Evolutionary conservation across 1,284 basidiomycete species (phyloP).

Genomic region (Phenoliferia sp.): DNA sequence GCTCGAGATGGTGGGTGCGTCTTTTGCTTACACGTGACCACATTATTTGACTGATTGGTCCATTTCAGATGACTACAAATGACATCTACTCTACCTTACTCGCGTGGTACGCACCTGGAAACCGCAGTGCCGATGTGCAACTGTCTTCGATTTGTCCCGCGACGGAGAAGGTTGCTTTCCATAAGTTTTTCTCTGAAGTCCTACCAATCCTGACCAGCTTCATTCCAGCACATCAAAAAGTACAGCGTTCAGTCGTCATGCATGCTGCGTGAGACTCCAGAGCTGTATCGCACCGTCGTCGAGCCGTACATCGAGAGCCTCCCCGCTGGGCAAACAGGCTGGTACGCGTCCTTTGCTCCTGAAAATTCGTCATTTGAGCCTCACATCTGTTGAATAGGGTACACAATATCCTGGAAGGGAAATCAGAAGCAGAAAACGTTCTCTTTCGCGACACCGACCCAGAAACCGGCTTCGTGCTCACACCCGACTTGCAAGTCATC

Average conservation of each 20-base stretch:
- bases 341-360: conserved; percentile 49
- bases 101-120: conserved; percentile 30
- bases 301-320: conserved; percentile 72
- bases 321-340: conserved; percentile 68
- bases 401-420: conserved; percentile 73
- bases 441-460: conserved; percentile 58
- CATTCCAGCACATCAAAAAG: conserved; percentile 48
- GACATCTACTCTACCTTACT: conserved; percentile 37
- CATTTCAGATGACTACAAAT: conserved; percentile 28
- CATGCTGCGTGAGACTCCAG: conserved; percentile 76
- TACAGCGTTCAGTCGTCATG: conserved; percentile 69
- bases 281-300: conserved; percentile 63
- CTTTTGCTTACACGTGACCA: not conserved
- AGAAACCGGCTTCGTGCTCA: conserved; percentile 64
- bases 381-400: conserved; percentile 68
- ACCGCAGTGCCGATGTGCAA: conserved; percentile 12
- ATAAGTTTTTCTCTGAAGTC: too few relatives aligned
- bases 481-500: conserved; percentile 64
- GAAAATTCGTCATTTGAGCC: not conserved
- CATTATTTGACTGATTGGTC: not conserved
- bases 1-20: conserved; percentile 14
- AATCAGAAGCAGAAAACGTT: conserved; percentile 72
- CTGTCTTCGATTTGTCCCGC: conserved; percentile 30
- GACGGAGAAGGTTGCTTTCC: conserved; percentile 33
- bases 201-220: not conserved